Evolutionary conservation across 169 alveolate species (phyloP), one percentile per base, ranked within the genome.

Genomic region (Ichthyophthirius multifiliis): DNA sequence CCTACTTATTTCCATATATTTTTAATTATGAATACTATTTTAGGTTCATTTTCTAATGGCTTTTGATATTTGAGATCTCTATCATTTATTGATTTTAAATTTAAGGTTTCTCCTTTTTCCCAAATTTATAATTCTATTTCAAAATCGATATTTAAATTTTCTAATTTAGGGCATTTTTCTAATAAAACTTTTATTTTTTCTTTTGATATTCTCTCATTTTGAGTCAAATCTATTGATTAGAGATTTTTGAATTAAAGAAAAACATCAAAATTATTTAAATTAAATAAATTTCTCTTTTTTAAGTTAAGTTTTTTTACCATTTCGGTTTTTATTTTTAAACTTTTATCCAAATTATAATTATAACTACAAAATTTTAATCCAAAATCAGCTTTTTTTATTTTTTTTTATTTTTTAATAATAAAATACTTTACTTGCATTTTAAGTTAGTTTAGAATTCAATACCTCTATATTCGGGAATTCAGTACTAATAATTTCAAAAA

Each of bases 391-490:
- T n/a, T n/a, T n/a, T n/a, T n/a, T n/a, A n/a, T n/a, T n/a, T n/a
- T n/a, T n/a, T n/a, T n/a, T n/a, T n/a, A n/a, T n/a, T n/a, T n/a
- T n/a, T n/a, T n/a, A n/a, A n/a, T n/a, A n/a, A n/a, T n/a, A n/a
- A n/a, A n/a, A n/a, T n/a, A n/a, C n/a, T n/a, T n/a, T n/a, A n/a
- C n/a, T 78, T 1, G 96, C 90, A 76, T 85, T 90, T 46, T 71
- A 32, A 10, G 97, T 94, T 55, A 92, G 83, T 74, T 82, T 85
- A 13, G 92, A 74, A 75, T 94, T 92, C n/a, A 94, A 39, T 12
- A 94, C 83, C 78, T 94, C 96, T 3, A 92, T 74, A 30, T 83
- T 71, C 10, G 90, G 89, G 81, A 87, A 88, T 39, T 74, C 74
- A 47, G 87, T 88, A 75, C 91, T 94, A 27, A 92, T 83, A 9